Conservation (phyloP, 1,284 basidiomycete genomes). For the Omphalotus olearius region DNA sequence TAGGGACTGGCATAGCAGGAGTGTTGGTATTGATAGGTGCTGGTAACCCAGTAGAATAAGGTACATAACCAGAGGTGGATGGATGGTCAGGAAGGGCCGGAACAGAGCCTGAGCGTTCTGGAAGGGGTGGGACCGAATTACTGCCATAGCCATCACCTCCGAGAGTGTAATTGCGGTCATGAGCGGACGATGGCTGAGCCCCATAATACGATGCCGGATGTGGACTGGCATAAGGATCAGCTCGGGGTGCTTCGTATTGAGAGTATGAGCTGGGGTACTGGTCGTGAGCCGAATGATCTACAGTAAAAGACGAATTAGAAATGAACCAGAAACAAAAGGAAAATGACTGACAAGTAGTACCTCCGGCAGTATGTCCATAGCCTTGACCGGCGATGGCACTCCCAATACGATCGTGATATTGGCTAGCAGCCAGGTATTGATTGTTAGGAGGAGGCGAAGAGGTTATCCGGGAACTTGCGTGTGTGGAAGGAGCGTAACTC, state of each 20-base stretch:
- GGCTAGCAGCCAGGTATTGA: slow-evolving; percentile 19
- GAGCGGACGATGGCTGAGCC: slow-evolving; percentile 28
- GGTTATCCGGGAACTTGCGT: slow-evolving; percentile 22
- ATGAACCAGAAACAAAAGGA: neutral
- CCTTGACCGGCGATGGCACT: slow-evolving; percentile 27
- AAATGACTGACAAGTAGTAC: slow-evolving; percentile 49
- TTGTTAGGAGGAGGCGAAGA: slow-evolving; percentile 19
- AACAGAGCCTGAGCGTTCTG: slow-evolving; percentile 14
- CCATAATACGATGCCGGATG: slow-evolving; percentile 20
- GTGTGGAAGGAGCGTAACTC: slow-evolving; percentile 38
- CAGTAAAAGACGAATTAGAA: neutral
- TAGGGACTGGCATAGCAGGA: slow-evolving; percentile 21
- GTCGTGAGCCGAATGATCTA: slow-evolving; percentile 55
- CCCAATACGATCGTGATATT: slow-evolving; percentile 27
- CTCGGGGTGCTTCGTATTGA: slow-evolving; percentile 41
- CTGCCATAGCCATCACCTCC: slow-evolving; percentile 54
- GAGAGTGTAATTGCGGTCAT: slow-evolving; percentile 53
- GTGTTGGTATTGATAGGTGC: slow-evolving; percentile 29
- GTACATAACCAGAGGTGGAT: slow-evolving; percentile 21
- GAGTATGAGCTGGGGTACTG: slow-evolving; percentile 44
- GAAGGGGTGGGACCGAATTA: slow-evolving; percentile 41
- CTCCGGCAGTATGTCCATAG: slow-evolving; percentile 53
- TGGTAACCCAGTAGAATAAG: slow-evolving; percentile 22
- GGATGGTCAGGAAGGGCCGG: slow-evolving; percentile 16
- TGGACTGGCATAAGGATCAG: slow-evolving; percentile 11